Evolutionary conservation across 306 rosid genomes (phyloP).

Genomic region (Begonia masoniana): DNA sequence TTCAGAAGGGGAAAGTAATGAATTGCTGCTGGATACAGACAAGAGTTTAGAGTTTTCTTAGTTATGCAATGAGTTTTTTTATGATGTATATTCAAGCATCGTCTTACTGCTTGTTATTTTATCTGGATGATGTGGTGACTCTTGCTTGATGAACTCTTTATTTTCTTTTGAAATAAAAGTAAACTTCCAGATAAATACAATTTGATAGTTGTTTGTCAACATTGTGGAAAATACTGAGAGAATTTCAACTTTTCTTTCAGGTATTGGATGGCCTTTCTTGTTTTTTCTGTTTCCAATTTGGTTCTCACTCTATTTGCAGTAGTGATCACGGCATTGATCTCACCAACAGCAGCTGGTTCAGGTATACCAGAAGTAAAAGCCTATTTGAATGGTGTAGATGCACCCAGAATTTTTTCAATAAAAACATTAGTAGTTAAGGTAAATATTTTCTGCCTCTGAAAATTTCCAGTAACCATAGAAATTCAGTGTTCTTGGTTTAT

Average conservation of each 20-base stretch:
- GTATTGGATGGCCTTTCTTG: slow-evolving; percentile 49
- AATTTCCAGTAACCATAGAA: neutral
- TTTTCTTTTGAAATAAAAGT: slow-evolving; percentile 2
- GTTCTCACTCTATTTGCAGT: slow-evolving; percentile 59
- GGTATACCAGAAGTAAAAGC: slow-evolving; percentile 98
- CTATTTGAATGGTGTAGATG: slow-evolving; percentile 82
- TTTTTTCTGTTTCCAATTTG: slow-evolving; percentile 61
- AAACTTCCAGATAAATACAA: neutral
- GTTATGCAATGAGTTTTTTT: too few species aligned
- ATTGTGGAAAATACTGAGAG: too few species aligned
- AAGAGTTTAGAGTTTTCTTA: too few species aligned
- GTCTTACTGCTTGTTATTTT: too few species aligned
- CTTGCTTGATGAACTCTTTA: neutral
- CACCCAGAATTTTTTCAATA: slow-evolving; percentile 61
- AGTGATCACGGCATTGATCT: slow-evolving; percentile 53
- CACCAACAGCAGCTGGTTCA: slow-evolving; percentile 80
- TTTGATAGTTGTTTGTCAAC: too few species aligned
- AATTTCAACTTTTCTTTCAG: slow-evolving; percentile 21
- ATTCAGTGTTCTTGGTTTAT: neutral
- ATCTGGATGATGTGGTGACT: neutral
- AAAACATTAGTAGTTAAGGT: slow-evolving; percentile 76
- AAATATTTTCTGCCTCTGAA: slow-evolving; percentile 1
- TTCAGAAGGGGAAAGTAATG: too few species aligned
- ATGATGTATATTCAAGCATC: too few species aligned
- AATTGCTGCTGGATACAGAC: too few species aligned